Base-by-base conservation (phyloP, 129 eudicot genomes). In the Flaveria robusta region DNA sequence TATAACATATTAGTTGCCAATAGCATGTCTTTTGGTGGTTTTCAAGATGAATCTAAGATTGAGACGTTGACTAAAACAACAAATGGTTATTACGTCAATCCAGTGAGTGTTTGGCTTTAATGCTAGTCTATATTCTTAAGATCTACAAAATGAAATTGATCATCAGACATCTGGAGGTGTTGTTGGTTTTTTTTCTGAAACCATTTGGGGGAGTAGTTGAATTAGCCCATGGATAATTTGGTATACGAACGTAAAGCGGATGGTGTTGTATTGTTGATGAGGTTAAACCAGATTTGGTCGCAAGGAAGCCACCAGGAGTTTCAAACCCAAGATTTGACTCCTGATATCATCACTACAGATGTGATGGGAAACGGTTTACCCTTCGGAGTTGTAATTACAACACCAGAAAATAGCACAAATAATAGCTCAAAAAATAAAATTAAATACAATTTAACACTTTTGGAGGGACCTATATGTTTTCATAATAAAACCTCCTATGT, bases 381-480 rank as follows among this genome's bases (percentile, higher is more conserved):
- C 13, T 89, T 95, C 7, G 97, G 97, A 74, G 99, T 97, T 9
- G 97, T 95, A 9, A 97, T 95, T 39, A 95, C 97, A 60, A 95
- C 99, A 26, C 99, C 97, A 13, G 99, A 91, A 34, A 81, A 87
- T 95, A 45, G 99, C 97, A 50, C 88, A 85, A 68, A 91, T 95
- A 23, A 52, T 94, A 92, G 74, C 99, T 71, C 97, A 94, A 64
- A 94, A 94, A 81, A 94, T 34, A 34, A 34, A 34, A 34, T 34
- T 34, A 5, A 5, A 34, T 94, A 73, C 96, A 91, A 64, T 94
- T 94, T 46, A 94, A 94, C 84, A 89, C 99, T 47, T 94, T 91
- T 85, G 99, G 97, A 65, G 99, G 99, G 58, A 94, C 99, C 99
- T 46, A 96, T 94, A 94, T 70, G 98, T 91, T 9, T 94, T 94